Evolutionary conservation across 2,329 filamentous ascomycete genomes (phyloP).

Genomic region (Capronia epimyces): DNA sequence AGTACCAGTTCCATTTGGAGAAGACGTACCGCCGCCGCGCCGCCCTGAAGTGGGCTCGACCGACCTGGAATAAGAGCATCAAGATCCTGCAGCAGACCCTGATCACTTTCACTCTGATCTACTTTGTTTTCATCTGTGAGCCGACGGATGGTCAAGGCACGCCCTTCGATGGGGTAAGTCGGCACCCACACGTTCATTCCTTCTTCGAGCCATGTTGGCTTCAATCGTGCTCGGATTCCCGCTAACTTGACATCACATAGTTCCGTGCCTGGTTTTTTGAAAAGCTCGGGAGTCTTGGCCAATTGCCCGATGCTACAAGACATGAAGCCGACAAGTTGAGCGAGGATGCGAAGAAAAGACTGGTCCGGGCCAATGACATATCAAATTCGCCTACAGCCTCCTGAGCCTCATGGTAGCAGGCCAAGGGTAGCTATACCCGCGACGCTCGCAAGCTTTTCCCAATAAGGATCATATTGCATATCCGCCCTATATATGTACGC

Average conservation of each 20-base stretch:
- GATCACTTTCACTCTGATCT: slow-evolving; percentile 34
- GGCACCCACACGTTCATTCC: background rate
- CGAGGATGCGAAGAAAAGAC: slow-evolving; percentile 19
- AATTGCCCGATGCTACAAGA: slow-evolving; percentile 20
- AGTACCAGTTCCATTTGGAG: slow-evolving; percentile 64
- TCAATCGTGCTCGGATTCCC: background rate
- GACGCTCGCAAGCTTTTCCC: too few species aligned
- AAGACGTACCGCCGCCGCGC: slow-evolving; percentile 58
- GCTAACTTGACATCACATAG: slow-evolving; percentile 6
- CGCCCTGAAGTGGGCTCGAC: slow-evolving; percentile 56
- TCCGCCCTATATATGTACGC: too few species aligned
- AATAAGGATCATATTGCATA: too few species aligned
- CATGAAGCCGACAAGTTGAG: slow-evolving; percentile 20
- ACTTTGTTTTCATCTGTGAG: slow-evolving; percentile 28
- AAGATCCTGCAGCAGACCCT: slow-evolving; percentile 54
- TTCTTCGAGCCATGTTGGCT: background rate
- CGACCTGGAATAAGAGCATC: slow-evolving; percentile 52
- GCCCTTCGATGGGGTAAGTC: slow-evolving; percentile 25
- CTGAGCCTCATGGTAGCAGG: too few species aligned
- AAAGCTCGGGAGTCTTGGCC: slow-evolving; percentile 17
- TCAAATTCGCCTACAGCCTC: slow-evolving; percentile 10
- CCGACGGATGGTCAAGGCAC: slow-evolving; percentile 22
- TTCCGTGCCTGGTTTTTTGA: slow-evolving; percentile 26
- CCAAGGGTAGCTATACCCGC: too few species aligned
- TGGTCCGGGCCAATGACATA: slow-evolving; percentile 5